These are phyloP conservation scores for Helminthosporium solani DNA, from an alignment of 2,329 filamentous ascomycete species.

Conservation along the genomic window DNA sequence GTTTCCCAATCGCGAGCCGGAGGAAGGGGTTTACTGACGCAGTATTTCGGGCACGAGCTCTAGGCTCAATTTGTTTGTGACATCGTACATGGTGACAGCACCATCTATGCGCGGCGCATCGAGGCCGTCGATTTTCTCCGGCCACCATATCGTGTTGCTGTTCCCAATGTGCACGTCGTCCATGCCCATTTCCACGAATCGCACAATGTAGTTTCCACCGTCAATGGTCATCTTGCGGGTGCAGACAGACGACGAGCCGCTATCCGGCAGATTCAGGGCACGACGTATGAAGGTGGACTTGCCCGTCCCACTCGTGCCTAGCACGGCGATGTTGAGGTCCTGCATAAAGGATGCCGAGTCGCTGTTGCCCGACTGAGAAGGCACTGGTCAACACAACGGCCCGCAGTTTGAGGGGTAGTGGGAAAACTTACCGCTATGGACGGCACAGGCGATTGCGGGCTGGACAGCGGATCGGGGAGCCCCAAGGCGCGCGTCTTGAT, in stretches of 20 bases:
- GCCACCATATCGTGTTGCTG: constrained; percentile 58
- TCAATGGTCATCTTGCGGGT: constrained; percentile 59
- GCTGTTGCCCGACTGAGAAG: constrained; percentile 27
- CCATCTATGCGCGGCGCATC: constrained; percentile 77
- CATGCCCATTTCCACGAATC: constrained; percentile 57
- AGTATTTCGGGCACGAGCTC: constrained; percentile 72
- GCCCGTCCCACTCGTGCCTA: constrained; percentile 56
- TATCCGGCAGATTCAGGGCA: constrained; percentile 55
- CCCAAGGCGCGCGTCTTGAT: constrained; percentile 20
- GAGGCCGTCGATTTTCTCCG: constrained; percentile 60
- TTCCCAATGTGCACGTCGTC: constrained; percentile 55
- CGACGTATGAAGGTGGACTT: constrained; percentile 62
- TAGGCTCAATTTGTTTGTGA: constrained; percentile 74
- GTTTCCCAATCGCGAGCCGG: background rate
- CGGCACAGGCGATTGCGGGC: constrained; percentile 19
- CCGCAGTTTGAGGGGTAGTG: background rate
- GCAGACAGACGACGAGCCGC: constrained; percentile 45
- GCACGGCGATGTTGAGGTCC: constrained; percentile 60
- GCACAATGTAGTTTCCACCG: constrained; percentile 56
- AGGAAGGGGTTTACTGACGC: constrained; percentile 59
- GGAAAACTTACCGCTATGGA: constrained; percentile 28
- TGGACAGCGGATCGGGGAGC: constrained; percentile 16
- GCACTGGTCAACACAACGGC: constrained; percentile 19
- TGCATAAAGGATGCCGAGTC: constrained; percentile 43
- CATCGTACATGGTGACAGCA: constrained; percentile 83